Conservation (phyloP, 2,329 filamentous ascomycete genomes). For the Stemphylium lycopersici region DNA sequence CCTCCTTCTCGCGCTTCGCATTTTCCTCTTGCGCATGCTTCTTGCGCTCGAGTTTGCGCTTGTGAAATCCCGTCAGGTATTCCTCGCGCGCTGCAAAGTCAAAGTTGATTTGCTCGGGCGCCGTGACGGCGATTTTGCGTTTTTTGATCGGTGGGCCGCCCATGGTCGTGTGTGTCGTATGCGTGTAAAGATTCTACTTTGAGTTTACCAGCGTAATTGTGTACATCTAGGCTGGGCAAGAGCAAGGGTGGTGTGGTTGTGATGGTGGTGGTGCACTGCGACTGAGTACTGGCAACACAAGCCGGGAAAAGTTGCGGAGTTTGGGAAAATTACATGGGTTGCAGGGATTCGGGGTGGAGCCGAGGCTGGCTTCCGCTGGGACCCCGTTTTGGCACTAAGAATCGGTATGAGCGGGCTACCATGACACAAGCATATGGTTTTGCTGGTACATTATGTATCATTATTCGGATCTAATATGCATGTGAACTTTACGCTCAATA, state of each 20-base stretch:
- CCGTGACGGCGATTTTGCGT: slow-evolving; percentile 46
- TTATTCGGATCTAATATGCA: no score
- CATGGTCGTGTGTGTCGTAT: background rate
- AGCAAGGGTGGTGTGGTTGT: background rate
- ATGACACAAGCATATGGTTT: no score
- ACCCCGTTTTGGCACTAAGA: no score
- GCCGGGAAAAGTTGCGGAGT: slow-evolving; percentile 13
- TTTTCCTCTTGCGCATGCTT: slow-evolving; percentile 86
- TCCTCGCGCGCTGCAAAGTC: slow-evolving; percentile 80
- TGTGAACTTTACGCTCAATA: no score
- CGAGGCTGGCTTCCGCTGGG: slow-evolving; percentile 1
- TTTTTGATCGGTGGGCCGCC: slow-evolving; percentile 39
- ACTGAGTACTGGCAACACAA: background rate
- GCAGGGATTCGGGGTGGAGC: slow-evolving; percentile 27
- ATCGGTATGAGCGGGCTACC: no score
- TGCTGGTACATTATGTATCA: no score
- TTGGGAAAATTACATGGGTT: slow-evolving; percentile 27
- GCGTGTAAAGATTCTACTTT: no score
- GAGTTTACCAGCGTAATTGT: background rate
- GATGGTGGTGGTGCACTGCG: background rate
- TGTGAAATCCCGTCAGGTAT: slow-evolving; percentile 95
- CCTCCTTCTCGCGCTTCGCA: slow-evolving; percentile 75
- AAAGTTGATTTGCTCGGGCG: slow-evolving; percentile 83
- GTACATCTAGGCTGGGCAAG: background rate
- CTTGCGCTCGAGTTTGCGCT: slow-evolving; percentile 84